Evolutionary conservation across 2,329 filamentous ascomycete genomes (phyloP), one percentile per base, ranked within the genome.

Genomic region (Botrytis aclada): DNA sequence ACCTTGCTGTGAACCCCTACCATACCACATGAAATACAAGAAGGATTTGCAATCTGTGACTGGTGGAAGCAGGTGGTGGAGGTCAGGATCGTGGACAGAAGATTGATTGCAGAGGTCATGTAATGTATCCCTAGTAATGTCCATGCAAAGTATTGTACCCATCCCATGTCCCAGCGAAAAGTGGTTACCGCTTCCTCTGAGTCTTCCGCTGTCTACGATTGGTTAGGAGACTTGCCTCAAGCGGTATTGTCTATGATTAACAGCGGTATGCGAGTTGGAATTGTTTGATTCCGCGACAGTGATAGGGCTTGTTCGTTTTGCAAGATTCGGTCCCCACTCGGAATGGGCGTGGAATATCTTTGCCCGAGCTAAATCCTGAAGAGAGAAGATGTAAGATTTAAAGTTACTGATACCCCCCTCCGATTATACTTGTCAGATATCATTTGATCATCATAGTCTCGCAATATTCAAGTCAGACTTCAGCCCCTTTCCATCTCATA

Each of bases 241-340:
- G 70, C 29, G 65, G 75, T 73, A 74, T 71, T 47, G 56, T 51
- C 69, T 29, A 63, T 66, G 37, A 29, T 74, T 45, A 71, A 74
- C 65, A 74, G 75, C 76, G 77, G 77, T 77, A 75, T 74, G 71
- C 39, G 62, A 60, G 43, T 39, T 64, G 34, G 65, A 70, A 75
- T 34, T 51, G n/a, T 69, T n/a, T 64, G 65, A 71, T 75, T 71
- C 73, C 69, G 69, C 67, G 66, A 62, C 73, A 70, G 65, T 66
- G 62, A 70, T 67, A 34, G 62, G 51, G 47, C 54, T 63, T 70
- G 70, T 56, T 51, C 16, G 34, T 45, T 67, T 71, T 60, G 71
- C 64, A 73, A 70, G 69, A 39, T 73, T 74, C 18, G 29, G 56
- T 70, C 60, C 29, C 67, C 72, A 60, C 72, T 45, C 14, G 43